Conservation (phyloP, 2,329 filamentous ascomycete genomes). For the Ceratocystis cubensis region DNA sequence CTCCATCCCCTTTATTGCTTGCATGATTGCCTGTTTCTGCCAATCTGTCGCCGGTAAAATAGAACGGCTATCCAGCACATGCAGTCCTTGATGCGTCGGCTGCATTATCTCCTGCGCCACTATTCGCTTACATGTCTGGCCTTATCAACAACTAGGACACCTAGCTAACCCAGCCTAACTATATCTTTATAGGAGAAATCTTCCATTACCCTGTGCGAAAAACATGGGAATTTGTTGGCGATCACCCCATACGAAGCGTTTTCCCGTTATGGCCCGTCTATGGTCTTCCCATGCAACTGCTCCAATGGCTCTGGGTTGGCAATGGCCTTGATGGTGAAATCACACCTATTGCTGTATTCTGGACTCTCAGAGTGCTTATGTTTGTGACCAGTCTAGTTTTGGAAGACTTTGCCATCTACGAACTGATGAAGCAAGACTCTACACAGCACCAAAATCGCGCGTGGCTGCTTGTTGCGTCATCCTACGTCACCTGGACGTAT, state of each 20-base stretch:
- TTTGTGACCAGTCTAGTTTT: constrained; percentile 90
- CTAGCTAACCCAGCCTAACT: constrained; percentile 3
- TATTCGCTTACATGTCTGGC: background rate
- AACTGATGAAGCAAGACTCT: constrained; percentile 56
- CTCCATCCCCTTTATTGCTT: background rate
- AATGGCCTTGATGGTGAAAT: constrained; percentile 49
- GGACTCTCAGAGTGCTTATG: constrained; percentile 79
- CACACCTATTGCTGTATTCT: constrained; percentile 78
- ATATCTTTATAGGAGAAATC: constrained; percentile 55
- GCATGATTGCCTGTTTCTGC: background rate
- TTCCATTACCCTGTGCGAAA: constrained; percentile 80
- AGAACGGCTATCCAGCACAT: background rate
- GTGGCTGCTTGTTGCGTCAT: constrained; percentile 78
- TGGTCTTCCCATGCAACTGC: constrained; percentile 79
- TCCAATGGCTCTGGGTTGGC: constrained; percentile 87
- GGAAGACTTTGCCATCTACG: constrained; percentile 94
- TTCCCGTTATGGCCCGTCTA: constrained; percentile 96
- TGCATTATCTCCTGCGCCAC: background rate
- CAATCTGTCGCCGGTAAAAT: background rate
- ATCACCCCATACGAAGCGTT: constrained; percentile 80
- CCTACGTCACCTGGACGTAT: constrained; percentile 97
- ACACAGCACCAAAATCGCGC: constrained; percentile 59
- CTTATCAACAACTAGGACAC: background rate
- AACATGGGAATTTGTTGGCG: constrained; percentile 93
- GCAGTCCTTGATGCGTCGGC: background rate